Percentiles rank a stretch among this genome's conserved stretches.
phyloP scores from a whole-genome alignment of 495 filamentous ascomycete genomes.

The Penicillium alfredii region DNA sequence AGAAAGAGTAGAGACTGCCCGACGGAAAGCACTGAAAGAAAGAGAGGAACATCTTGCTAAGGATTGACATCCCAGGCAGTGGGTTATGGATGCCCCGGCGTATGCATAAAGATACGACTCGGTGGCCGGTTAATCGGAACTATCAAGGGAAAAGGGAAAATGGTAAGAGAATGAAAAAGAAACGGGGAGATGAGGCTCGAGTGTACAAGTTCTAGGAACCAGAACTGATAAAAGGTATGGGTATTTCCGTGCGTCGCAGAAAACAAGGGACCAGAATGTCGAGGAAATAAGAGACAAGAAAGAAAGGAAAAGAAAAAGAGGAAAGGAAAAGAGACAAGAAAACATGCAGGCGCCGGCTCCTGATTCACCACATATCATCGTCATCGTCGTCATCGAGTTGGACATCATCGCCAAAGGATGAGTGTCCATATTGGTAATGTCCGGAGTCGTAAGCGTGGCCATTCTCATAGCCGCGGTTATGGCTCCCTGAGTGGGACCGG shows the following conservation, averaged over 20 bases:
- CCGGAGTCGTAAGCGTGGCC: constrained; percentile 39
- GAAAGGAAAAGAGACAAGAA: constrained; percentile 17
- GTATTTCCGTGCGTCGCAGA: constrained; percentile 33
- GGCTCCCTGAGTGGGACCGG: constrained; percentile 46
- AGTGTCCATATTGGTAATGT: constrained; percentile 45
- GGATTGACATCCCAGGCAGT: constrained; percentile 5
- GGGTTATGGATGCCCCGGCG: constrained; percentile 6
- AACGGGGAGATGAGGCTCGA: constrained; percentile 11
- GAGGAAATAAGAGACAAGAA: constrained; percentile 7
- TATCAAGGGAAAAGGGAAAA: constrained; percentile 9
- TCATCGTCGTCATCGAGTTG: constrained; percentile 47
- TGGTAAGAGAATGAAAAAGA: constrained; percentile 6
- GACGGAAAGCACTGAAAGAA: neutral
- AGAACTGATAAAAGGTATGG: constrained; percentile 27
- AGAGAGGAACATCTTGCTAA: neutral
- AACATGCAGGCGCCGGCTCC: constrained; percentile 15
- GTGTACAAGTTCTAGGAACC: constrained; percentile 28
- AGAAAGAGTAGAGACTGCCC: neutral
- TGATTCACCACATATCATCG: constrained; percentile 51
- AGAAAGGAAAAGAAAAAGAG: constrained; percentile 10
- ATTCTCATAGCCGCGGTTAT: constrained; percentile 45
- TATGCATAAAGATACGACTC: constrained; percentile 14
- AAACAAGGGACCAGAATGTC: constrained; percentile 25
- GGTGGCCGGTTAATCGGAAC: constrained; percentile 2
- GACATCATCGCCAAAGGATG: constrained; percentile 45